Evolutionary conservation across 768 basidiomycete species (phyloP).

Genomic region (Cyclocybe aegerita): DNA sequence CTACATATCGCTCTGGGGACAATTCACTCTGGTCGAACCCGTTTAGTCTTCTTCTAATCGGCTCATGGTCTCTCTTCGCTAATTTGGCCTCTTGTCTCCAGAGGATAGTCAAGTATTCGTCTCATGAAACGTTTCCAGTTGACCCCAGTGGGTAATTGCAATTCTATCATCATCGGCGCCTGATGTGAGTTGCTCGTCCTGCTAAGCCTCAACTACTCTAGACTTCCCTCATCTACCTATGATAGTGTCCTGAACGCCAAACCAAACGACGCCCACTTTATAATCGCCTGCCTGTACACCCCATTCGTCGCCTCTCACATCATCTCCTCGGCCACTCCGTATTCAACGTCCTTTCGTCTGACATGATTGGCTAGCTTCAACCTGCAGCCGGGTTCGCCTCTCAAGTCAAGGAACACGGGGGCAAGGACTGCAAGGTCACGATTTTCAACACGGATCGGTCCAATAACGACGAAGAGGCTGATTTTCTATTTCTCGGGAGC

Average conservation of each 20-base stretch:
- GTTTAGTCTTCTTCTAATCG: neutral
- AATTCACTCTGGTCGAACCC: slow-evolving; percentile 13
- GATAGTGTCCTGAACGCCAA: slow-evolving; percentile 31
- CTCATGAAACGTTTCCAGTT: slow-evolving; percentile 37
- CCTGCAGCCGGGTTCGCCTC: slow-evolving; percentile 34
- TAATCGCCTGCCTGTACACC: slow-evolving; percentile 37
- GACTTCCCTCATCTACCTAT: neutral
- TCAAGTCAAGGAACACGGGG: slow-evolving; percentile 31
- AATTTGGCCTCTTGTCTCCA: neutral
- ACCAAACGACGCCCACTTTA: slow-evolving; percentile 46
- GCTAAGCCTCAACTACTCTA: neutral
- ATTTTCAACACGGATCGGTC: slow-evolving; percentile 39
- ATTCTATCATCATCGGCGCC: slow-evolving; percentile 47
- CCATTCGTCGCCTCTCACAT: slow-evolving; percentile 27
- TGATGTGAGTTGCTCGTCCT: slow-evolving; percentile 26
- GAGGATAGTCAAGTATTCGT: slow-evolving; percentile 24
- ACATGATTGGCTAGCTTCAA: slow-evolving; percentile 23
- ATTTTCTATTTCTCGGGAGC: slow-evolving; percentile 48
- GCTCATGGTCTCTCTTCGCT: neutral
- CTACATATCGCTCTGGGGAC: slow-evolving; percentile 12
- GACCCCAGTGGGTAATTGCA: slow-evolving; percentile 41
- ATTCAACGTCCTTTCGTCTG: neutral
- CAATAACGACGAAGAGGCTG: slow-evolving; percentile 36
- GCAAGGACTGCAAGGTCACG: slow-evolving; percentile 35
- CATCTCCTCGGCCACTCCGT: slow-evolving; percentile 28